Conservation (phyloP, 768 basidiomycete genomes). For the Tulasnella calospora region DNA sequence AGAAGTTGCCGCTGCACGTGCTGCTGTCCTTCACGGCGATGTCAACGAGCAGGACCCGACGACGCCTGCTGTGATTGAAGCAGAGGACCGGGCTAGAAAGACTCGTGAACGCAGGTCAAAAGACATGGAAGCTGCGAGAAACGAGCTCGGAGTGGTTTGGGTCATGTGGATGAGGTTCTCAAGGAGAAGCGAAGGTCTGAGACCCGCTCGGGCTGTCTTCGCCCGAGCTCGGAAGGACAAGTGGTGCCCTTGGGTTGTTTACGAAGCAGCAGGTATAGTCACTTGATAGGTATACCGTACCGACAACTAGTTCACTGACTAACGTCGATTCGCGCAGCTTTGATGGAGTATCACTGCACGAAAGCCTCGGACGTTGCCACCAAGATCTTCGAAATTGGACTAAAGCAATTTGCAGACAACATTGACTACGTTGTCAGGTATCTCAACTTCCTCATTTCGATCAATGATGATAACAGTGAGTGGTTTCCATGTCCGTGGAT, state of each 20-base stretch:
- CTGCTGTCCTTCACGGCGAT: constrained; percentile 19
- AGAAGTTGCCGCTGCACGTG: constrained; percentile 42
- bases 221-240: constrained; percentile 71
- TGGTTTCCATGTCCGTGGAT: constrained; percentile 29
- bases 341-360: constrained; percentile 91
- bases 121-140: constrained; percentile 50
- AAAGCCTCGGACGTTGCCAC: constrained; percentile 74
- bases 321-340: constrained; percentile 47
- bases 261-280: constrained; percentile 77
- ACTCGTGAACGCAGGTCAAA: constrained; percentile 35
- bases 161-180: constrained; percentile 90
- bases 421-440: constrained; percentile 83
- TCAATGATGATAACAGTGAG: constrained; percentile 94
- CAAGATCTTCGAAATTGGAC: constrained; percentile 88
- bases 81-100: constrained; percentile 30
- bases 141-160: constrained; percentile 67
- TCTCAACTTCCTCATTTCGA: constrained; percentile 84
- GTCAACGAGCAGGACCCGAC: constrained; percentile 1
- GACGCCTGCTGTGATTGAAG: constrained; percentile 23
- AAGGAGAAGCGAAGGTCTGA: constrained; percentile 79
- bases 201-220: constrained; percentile 71
- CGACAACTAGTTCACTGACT: neutral
- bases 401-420: constrained; percentile 77
- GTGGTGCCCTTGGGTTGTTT: constrained; percentile 86
- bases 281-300: constrained; percentile 13